phyloP scores from a whole-genome alignment of 495 filamentous ascomycete genomes.

The Hypoxylon rickii region DNA sequence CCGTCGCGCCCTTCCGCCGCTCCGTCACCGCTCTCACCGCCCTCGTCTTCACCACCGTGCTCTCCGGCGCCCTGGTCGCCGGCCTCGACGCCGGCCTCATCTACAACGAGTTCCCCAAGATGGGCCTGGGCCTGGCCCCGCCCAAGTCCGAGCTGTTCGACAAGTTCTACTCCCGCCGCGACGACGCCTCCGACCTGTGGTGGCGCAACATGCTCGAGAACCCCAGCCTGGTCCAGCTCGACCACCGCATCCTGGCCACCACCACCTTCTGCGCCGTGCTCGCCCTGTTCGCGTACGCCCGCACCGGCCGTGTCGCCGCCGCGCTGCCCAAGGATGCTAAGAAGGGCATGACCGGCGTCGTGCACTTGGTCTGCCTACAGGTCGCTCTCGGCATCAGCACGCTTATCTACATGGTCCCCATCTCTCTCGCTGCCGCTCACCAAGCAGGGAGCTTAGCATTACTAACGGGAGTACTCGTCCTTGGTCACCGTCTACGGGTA shows the following conservation, averaged over 20 bases:
- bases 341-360: conserved; percentile 76
- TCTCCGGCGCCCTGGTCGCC: conserved; percentile 92
- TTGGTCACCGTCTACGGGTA: conserved; percentile 63
- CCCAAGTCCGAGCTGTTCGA: conserved; percentile 82
- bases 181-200: conserved; percentile 78
- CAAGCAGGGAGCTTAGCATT: conserved; percentile 90
- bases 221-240: conserved; percentile 88
- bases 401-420: conserved; percentile 89
- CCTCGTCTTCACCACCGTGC: conserved; percentile 84
- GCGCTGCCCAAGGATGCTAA: conserved; percentile 66
- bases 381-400: conserved; percentile 85
- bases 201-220: conserved; percentile 99
- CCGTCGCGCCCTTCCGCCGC: conserved; percentile 71
- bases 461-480: conserved; percentile 76
- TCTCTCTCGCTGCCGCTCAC: conserved; percentile 84
- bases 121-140: conserved; percentile 82
- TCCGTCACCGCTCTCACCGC: conserved; percentile 71
- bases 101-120: conserved; percentile 97
- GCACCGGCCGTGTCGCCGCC: conserved; percentile 64
- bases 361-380: conserved; percentile 82
- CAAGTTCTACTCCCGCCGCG: conserved; percentile 78
- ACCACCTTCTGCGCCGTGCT: conserved; percentile 85
- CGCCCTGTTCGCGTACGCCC: conserved; percentile 74
- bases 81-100: conserved; percentile 95
- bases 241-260: conserved; percentile 90